A percentile compares a stretch with the other conserved stretches of the same genome.
Conservation (phyloP, 2,329 filamentous ascomycete genomes). For the Cytospora paraplurivora region DNA sequence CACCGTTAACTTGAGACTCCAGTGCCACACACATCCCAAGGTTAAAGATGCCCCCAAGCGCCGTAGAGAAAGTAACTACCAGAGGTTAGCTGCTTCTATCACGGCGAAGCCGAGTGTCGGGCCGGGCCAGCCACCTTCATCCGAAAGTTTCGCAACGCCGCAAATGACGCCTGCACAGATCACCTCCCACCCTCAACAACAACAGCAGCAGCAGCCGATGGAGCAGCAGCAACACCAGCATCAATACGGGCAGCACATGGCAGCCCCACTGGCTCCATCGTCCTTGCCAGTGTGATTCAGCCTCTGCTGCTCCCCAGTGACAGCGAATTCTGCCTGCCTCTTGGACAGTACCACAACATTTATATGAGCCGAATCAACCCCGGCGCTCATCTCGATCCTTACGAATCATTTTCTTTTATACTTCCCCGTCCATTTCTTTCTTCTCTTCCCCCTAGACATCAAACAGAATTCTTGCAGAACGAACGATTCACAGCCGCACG, state of each 20-base stretch:
- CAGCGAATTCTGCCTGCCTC: constrained; percentile 39
- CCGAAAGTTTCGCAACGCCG: constrained; percentile 43
- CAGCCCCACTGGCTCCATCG: constrained; percentile 29
- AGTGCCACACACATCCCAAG: constrained; percentile 74
- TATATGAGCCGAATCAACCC: constrained; percentile 42
- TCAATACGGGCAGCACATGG: constrained; percentile 27
- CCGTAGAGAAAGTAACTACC: constrained; percentile 62
- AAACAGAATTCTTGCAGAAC: constrained; percentile 13
- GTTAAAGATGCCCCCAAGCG: constrained; percentile 72
- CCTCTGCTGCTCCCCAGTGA: constrained; percentile 31
- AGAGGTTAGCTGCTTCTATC: constrained; percentile 45
- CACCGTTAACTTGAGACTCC: constrained; percentile 6
- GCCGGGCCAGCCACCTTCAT: constrained; percentile 38
- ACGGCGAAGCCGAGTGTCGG: constrained; percentile 53
- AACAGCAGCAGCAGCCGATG: constrained; percentile 29
- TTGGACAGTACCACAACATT: constrained; percentile 49
- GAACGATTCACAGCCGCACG: not conserved
- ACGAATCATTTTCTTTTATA: not conserved
- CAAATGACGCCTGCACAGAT: constrained; percentile 43
- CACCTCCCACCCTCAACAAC: constrained; percentile 31
- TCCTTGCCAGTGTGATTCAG: constrained; percentile 34
- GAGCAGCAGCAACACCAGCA: constrained; percentile 29
- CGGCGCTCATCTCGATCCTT: too few relatives aligned
- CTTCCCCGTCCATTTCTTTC: not conserved
- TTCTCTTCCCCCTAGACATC: not conserved